Conservation (phyloP, 345 rosid genomes). For the Eucalyptus regnans region DNA sequence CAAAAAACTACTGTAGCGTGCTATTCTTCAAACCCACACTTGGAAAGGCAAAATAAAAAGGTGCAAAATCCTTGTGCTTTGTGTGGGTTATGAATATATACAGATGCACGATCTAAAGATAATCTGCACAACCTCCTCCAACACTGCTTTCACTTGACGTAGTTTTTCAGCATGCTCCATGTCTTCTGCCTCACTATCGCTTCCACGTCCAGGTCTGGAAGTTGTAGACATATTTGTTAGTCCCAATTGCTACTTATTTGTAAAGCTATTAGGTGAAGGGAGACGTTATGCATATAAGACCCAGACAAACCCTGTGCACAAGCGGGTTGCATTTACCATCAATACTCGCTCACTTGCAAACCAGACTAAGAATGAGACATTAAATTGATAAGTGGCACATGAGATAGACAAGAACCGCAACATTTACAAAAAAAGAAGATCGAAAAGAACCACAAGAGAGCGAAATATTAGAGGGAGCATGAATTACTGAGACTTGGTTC, state of each 20-base stretch:
- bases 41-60: not conserved
- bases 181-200: constrained; percentile 99
- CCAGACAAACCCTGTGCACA: not conserved
- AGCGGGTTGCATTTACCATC: not conserved
- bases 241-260: not conserved
- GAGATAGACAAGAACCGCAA: not conserved
- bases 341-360: not conserved
- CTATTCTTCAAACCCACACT: not conserved
- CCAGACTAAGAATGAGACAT: not conserved
- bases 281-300: not conserved
- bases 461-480: not conserved
- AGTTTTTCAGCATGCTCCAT: constrained; percentile 98
- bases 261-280: not conserved
- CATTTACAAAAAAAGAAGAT: not conserved
- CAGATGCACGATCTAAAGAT: not conserved
- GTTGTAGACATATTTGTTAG: not conserved
- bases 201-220: constrained; percentile 73
- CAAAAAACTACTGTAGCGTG: not conserved
- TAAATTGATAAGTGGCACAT: not conserved
- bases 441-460: not conserved
- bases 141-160: constrained; percentile 98
- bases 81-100: not conserved
- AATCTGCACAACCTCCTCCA: constrained; percentile 69
- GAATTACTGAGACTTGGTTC: not conserved
- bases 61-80: not conserved